Percentiles rank a stretch among this genome's conserved stretches.
Evolutionary conservation across 257 asterid species (phyloP).

Genomic region (Lavandula angustifolia): DNA sequence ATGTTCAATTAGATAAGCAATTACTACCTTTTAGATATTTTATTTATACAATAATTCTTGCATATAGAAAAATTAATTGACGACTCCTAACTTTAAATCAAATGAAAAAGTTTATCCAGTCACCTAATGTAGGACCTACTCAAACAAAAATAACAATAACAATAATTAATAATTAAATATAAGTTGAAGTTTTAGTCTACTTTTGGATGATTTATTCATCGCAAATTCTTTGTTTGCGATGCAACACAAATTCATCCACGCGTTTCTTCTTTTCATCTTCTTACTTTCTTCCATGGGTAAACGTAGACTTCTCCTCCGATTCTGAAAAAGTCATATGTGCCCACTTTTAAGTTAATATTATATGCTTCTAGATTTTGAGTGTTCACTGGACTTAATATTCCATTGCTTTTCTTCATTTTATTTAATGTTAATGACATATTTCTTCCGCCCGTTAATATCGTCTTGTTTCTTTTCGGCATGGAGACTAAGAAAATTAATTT

Average conservation of each 20-base stretch:
- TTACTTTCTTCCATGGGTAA: too few species aligned
- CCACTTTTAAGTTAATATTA: background rate
- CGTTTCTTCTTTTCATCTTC: background rate
- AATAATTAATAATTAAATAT: too few species aligned
- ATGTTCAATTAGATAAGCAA: too few species aligned
- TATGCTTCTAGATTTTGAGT: too few species aligned
- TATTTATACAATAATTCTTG: too few species aligned
- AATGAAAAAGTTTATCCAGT: background rate
- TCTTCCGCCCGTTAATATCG: too few species aligned
- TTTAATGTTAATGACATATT: too few species aligned
- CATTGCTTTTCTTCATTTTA: background rate
- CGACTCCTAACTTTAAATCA: background rate
- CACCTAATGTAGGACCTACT: constrained; percentile 11
- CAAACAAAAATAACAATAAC: too few species aligned
- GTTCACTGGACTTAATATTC: background rate
- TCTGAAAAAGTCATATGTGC: background rate
- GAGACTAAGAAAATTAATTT: too few species aligned
- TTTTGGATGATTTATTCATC: background rate
- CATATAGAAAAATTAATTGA: background rate
- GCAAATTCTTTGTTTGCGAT: background rate
- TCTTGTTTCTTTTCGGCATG: too few species aligned
- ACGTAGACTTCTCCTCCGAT: background rate
- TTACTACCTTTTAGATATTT: too few species aligned
- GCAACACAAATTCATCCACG: background rate
- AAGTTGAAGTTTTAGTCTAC: too few species aligned